These are phyloP conservation scores for Eimeria tenella DNA, from an alignment of 169 alveolate genomes.

Conservation along the genomic window DNA sequence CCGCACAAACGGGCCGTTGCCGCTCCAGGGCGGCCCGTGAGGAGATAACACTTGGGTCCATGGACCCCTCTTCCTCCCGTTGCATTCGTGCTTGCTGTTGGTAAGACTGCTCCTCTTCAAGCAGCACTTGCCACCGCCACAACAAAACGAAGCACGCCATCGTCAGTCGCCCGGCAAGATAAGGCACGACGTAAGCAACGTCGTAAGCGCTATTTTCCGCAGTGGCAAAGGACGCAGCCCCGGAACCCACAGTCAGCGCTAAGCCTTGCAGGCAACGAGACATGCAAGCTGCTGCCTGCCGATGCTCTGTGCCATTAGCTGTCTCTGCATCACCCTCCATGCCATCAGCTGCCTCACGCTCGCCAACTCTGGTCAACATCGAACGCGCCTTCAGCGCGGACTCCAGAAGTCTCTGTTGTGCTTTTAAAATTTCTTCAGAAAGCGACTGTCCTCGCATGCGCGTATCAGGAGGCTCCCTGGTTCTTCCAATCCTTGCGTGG, in stretches of 20 bases:
- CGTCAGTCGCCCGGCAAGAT: constrained; percentile 73
- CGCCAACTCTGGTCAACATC: not conserved
- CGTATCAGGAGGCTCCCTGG: not conserved
- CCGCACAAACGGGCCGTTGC: constrained; percentile 51
- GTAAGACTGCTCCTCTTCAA: constrained; percentile 40
- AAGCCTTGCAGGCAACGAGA: not conserved
- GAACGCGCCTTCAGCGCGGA: constrained; percentile 52
- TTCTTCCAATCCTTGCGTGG: not conserved
- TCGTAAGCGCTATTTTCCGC: constrained; percentile 66
- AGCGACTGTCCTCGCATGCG: not conserved
- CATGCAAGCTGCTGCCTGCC: constrained; percentile 4
- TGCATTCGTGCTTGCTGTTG: constrained; percentile 55
- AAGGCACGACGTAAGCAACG: constrained; percentile 66
- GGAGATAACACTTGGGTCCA: not conserved
- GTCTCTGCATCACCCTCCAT: not conserved
- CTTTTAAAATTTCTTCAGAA: not conserved
- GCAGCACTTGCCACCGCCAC: constrained; percentile 68
- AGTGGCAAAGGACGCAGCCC: not conserved
- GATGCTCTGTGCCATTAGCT: not conserved
- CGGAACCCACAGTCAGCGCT: not conserved
- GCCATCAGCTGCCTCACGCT: not conserved
- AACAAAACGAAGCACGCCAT: constrained; percentile 63
- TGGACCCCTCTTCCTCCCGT: not conserved
- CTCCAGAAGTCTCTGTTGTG: not conserved
- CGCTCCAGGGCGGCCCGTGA: constrained; percentile 12